phyloP scores from a whole-genome alignment of 768 basidiomycete species.

The Amyloporia xantha region DNA sequence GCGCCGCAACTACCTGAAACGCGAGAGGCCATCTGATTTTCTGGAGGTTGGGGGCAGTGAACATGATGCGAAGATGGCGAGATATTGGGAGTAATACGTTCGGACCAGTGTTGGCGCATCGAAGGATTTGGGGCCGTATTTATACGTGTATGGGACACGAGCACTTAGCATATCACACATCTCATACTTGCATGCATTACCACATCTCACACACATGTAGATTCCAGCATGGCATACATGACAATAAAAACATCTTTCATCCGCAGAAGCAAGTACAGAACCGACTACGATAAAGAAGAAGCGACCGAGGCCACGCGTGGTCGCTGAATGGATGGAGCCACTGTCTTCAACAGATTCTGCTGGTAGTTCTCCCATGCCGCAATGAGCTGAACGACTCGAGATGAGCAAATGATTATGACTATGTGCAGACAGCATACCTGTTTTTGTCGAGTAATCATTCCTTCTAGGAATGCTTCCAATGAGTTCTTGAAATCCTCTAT shows the following conservation, averaged over 20 bases:
- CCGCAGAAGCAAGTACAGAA: not conserved
- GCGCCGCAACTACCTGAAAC: slow-evolving; percentile 60
- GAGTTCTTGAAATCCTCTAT: slow-evolving; percentile 88
- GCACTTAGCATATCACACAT: not conserved
- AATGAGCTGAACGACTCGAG: slow-evolving; percentile 47
- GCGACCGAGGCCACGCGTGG: slow-evolving; percentile 7
- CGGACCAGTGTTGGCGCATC: not conserved
- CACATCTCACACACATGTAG: slow-evolving; percentile 4
- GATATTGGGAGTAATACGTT: slow-evolving; percentile 65
- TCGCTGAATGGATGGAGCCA: slow-evolving; percentile 14
- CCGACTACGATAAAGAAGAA: slow-evolving; percentile 3
- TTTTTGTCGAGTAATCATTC: slow-evolving; percentile 81
- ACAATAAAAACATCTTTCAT: slow-evolving; percentile 3
- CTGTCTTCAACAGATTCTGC: slow-evolving; percentile 53
- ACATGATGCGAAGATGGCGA: slow-evolving; percentile 53
- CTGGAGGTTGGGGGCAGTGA: slow-evolving; percentile 60
- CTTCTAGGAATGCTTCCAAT: slow-evolving; percentile 78
- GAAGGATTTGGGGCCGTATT: not conserved
- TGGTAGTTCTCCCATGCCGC: slow-evolving; percentile 79
- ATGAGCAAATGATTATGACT: not conserved
- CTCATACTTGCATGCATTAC: slow-evolving; percentile 4
- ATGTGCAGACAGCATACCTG: slow-evolving; percentile 14
- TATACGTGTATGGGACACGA: not conserved
- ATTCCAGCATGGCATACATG: slow-evolving; percentile 2
- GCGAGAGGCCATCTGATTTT: slow-evolving; percentile 81